Conservation (phyloP, 345 rosid species). For the Fremontodendron californicum region DNA sequence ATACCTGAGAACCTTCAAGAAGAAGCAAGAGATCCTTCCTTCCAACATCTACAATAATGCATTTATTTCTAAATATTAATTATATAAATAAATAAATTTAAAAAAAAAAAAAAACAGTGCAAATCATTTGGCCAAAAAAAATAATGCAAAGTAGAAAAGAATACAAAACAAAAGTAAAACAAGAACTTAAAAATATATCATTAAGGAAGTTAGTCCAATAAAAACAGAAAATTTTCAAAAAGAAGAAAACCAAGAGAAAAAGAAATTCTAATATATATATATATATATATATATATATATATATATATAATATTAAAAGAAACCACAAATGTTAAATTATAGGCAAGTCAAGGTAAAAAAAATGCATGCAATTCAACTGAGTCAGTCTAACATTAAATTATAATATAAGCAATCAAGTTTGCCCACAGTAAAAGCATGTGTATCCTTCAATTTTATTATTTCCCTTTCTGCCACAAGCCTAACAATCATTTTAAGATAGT, state of each 20-base stretch:
- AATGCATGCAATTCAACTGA: background rate
- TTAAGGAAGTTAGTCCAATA: background rate
- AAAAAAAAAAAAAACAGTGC: background rate
- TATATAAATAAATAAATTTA: background rate
- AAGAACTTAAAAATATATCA: background rate
- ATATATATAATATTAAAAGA: background rate
- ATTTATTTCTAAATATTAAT: background rate
- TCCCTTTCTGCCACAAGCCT: background rate
- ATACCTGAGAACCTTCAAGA: slow-evolving; percentile 87
- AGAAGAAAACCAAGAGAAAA: background rate
- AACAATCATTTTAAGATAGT: background rate
- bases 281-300: background rate
- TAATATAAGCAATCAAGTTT: background rate
- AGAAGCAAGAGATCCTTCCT: slow-evolving; percentile 57
- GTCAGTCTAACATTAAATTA: background rate
- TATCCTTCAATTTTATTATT: background rate
- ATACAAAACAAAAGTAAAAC: background rate
- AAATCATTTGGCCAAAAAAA: background rate
- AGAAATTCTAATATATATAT: background rate
- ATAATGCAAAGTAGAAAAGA: background rate
- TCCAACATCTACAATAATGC: slow-evolving; percentile 45
- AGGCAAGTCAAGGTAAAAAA: background rate
- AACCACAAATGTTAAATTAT: background rate
- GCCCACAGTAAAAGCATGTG: background rate
- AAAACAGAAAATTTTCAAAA: background rate